Evolutionary conservation across 345 rosid species (phyloP).

Genomic region (Erodium maritimum): DNA sequence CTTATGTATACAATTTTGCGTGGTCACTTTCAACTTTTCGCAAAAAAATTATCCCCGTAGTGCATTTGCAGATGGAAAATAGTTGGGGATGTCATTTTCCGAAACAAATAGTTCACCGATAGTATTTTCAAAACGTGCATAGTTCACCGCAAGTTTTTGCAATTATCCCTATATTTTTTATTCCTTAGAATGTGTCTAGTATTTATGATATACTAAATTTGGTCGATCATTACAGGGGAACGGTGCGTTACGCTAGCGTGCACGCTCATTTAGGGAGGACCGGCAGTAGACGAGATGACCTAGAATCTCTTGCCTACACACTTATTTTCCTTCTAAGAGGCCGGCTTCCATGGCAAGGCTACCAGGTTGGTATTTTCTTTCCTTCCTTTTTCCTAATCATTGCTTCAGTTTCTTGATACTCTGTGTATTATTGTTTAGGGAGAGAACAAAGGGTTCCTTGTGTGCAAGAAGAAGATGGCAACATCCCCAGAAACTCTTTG

Average conservation of each 20-base stretch:
- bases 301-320: conserved; percentile 79
- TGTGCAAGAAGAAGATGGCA: conserved; percentile 73
- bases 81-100: no score
- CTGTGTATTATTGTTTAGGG: conserved; percentile 29
- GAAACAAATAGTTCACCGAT: no score
- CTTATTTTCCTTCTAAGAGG: conserved; percentile 66
- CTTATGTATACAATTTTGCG: not conserved
- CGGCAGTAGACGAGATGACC: conserved; percentile 67
- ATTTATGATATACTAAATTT: not conserved
- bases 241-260: conserved; percentile 70
- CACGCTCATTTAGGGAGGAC: conserved; percentile 81
- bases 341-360: conserved; percentile 81
- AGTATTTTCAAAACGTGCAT: not conserved
- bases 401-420: not conserved
- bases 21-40: no score
- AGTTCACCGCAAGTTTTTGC: no score
- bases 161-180: not conserved
- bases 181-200: not conserved
- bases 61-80: no score
- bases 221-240: conserved; percentile 36
- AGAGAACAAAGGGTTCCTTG: conserved; percentile 60
- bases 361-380: conserved; percentile 32
- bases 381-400: not conserved
- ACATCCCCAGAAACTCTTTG: conserved; percentile 48
- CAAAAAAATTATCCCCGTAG: no score